These are phyloP conservation scores for Trametes cubensis DNA, from an alignment of 768 basidiomycete genomes.

Conservation along the genomic window DNA sequence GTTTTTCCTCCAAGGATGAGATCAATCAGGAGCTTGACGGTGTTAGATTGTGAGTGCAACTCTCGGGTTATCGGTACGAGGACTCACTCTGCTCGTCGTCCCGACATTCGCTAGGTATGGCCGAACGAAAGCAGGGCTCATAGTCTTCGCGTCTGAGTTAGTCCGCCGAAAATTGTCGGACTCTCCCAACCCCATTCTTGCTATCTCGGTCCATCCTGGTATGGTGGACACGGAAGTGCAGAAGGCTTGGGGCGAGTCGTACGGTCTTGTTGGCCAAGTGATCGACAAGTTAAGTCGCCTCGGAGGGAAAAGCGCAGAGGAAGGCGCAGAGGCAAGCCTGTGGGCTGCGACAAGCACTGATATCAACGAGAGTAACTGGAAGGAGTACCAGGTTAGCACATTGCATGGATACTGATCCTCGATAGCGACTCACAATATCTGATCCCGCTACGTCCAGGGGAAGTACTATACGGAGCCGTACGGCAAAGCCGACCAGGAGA, in stretches of 20 bases:
- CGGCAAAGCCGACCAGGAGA: conserved; percentile 31
- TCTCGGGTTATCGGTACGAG: background rate
- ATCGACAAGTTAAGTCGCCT: conserved; percentile 26
- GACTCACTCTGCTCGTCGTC: background rate
- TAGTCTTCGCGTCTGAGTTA: conserved; percentile 29
- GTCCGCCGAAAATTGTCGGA: conserved; percentile 28
- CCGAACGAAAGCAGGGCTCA: conserved; percentile 34
- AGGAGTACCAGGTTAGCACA: conserved; percentile 32
- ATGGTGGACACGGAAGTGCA: conserved; percentile 35
- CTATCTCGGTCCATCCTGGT: conserved; percentile 34
- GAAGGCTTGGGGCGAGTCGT: conserved; percentile 30
- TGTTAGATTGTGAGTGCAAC: conserved; percentile 21
- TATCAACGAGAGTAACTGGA: conserved; percentile 33
- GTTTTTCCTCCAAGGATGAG: conserved; percentile 32
- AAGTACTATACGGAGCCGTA: conserved; percentile 34
- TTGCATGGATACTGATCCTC: background rate
- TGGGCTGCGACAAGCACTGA: conserved; percentile 35
- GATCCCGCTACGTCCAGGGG: conserved; percentile 19
- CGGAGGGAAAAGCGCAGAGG: conserved; percentile 32
- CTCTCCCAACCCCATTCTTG: conserved; percentile 27
- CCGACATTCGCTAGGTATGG: conserved; percentile 24
- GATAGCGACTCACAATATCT: background rate
- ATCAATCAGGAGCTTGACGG: conserved; percentile 32
- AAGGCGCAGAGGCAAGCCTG: conserved; percentile 35
- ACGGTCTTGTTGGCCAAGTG: conserved; percentile 29